Evolutionary conservation across 1,284 basidiomycete genomes (phyloP).

Genomic region (Vanrija sp.): DNA sequence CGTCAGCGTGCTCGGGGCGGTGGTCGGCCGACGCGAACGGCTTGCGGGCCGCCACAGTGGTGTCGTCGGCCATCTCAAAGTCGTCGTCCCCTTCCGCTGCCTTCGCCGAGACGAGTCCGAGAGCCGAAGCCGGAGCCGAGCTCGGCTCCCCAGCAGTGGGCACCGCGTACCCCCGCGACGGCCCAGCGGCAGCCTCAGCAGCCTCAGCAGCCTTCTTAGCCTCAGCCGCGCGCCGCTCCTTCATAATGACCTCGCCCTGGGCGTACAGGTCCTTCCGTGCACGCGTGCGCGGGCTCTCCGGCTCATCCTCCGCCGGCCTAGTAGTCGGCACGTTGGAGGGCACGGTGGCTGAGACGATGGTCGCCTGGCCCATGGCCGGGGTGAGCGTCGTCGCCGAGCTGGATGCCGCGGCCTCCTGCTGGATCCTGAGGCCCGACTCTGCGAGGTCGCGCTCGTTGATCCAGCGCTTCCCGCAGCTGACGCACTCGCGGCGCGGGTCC

Average conservation of each 20-base stretch:
- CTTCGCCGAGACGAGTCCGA: not conserved
- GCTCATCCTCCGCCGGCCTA: constrained; percentile 1
- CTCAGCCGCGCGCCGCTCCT: not conserved
- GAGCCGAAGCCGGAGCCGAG: not conserved
- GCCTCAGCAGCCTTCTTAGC: not conserved
- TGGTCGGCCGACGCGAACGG: constrained; percentile 37
- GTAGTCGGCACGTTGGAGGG: not conserved
- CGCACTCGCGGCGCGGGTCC: constrained; percentile 38
- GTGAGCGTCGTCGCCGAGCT: not conserved
- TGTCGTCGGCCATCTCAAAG: not conserved
- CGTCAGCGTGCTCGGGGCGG: constrained; percentile 29
- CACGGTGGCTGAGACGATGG: not conserved
- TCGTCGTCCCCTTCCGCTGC: not conserved
- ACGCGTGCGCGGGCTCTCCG: constrained; percentile 34
- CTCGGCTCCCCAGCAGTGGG: not conserved
- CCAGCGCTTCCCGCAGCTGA: constrained; percentile 35
- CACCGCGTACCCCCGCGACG: not conserved
- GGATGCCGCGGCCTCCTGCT: not conserved
- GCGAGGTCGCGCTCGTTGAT: constrained; percentile 28
- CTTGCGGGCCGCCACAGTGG: not conserved
- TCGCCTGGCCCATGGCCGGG: not conserved
- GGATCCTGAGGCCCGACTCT: not conserved
- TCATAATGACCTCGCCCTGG: constrained; percentile 14
- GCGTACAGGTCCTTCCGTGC: constrained; percentile 38
- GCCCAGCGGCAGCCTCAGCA: not conserved